phyloP scores from a whole-genome alignment of 768 basidiomycete species.

The Austroboletus eburneus region DNA sequence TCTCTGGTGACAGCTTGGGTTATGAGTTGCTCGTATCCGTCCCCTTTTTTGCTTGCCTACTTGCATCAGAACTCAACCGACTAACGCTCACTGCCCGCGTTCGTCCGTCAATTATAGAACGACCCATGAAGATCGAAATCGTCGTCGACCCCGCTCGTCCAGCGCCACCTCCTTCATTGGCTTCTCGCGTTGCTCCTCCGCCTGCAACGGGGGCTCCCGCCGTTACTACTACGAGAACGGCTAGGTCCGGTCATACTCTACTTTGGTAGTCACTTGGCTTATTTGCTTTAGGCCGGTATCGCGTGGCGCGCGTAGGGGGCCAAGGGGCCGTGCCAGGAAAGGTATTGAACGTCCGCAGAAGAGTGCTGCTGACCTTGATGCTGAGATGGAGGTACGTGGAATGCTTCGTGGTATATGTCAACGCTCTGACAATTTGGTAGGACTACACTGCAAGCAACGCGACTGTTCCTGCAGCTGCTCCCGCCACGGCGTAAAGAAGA shows the following conservation, averaged over 20 bases:
- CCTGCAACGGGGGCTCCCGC: conserved; percentile 30
- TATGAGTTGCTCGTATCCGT: conserved; percentile 37
- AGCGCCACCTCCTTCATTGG: conserved; percentile 59
- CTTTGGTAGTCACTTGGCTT: neutral
- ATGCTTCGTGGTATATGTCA: neutral
- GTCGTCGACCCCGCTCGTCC: conserved; percentile 81
- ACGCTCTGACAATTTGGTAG: conserved; percentile 31
- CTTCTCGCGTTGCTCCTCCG: conserved; percentile 81
- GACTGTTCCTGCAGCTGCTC: conserved; percentile 43
- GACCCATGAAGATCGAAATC: conserved; percentile 98
- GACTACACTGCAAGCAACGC: conserved; percentile 62
- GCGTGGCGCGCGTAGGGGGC: conserved; percentile 46
- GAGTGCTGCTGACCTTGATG: conserved; percentile 87
- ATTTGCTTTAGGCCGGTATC: conserved; percentile 27
- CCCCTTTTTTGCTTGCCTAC: conserved; percentile 40
- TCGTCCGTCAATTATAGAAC: conserved; percentile 57
- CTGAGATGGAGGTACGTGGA: conserved; percentile 89
- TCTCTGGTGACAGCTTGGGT: conserved; percentile 24
- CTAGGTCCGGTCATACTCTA: conserved; percentile 32
- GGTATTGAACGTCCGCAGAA: conserved; percentile 62
- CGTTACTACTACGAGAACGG: conserved; percentile 21
- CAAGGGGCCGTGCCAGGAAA: conserved; percentile 43
- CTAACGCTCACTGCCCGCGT: conserved; percentile 34
- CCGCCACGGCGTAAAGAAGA: conserved; percentile 31
- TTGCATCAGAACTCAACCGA: conserved; percentile 33